Conservation (phyloP, 495 filamentous ascomycete genomes). For the Lindgomyces ingoldianus region DNA sequence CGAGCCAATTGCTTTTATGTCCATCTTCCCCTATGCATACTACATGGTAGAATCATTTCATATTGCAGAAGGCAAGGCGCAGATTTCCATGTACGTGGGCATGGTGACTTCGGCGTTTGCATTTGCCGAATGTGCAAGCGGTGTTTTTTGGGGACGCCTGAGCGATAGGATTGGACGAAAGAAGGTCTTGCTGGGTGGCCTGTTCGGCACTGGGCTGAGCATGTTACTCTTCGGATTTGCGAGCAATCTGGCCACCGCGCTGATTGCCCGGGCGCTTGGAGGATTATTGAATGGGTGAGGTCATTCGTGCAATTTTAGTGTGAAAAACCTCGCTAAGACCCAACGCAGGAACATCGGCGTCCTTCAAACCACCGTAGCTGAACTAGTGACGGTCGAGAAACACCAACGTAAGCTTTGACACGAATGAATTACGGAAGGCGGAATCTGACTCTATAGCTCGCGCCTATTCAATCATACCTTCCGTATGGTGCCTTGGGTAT, state of each 20-base stretch:
- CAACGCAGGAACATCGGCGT: conserved; percentile 78
- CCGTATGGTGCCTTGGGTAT: conserved; percentile 92
- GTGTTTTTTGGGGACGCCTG: conserved; percentile 87
- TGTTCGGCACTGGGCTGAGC: conserved; percentile 87
- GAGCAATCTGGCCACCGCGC: conserved; percentile 75
- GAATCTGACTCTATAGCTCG: conserved; percentile 60
- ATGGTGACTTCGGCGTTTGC: conserved; percentile 97
- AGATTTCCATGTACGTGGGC: conserved; percentile 89
- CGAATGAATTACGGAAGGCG: no score
- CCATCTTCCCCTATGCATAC: conserved; percentile 98
- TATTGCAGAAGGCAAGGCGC: conserved; percentile 71
- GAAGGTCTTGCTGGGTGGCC: conserved; percentile 82
- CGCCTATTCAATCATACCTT: conserved; percentile 95
- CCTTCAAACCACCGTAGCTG: conserved; percentile 89
- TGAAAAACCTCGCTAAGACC: conserved; percentile 31
- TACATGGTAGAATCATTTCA: conserved; percentile 95
- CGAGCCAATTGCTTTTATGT: conserved; percentile 99
- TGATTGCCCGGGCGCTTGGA: conserved; percentile 84
- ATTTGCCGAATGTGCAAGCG: conserved; percentile 88
- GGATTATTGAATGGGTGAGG: conserved; percentile 87
- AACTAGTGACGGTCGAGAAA: conserved; percentile 86
- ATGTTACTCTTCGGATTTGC: conserved; percentile 94
- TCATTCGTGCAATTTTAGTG: conserved; percentile 9
- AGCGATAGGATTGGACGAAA: conserved; percentile 93
- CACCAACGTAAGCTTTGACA: conserved; percentile 70